Evolutionary conservation across 176 grass and related monocot species (phyloP), one percentile per base, ranked within the genome.

Genomic region (Saccharum officinarum): DNA sequence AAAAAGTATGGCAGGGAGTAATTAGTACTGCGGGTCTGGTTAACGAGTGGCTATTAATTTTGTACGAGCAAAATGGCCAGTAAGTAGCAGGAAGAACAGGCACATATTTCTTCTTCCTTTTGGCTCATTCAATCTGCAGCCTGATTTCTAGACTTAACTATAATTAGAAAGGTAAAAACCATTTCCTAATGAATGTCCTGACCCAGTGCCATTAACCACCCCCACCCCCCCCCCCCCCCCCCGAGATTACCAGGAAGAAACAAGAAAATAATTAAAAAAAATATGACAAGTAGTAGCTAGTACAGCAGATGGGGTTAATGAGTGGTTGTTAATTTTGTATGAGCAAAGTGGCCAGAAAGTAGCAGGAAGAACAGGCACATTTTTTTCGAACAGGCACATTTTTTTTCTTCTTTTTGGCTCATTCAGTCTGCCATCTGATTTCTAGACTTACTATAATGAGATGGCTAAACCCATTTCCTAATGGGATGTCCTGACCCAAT

Each of bases 11-110:
- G 39, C 10, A 71, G 64, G 25, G 57, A 42, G 23, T 61, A 61
- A 25, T 61, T 61, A 30, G 42, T 47, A 69, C 22, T 57, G n/a
- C 36, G 49, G 67, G 39, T 50, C 39, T 72, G 55, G 54, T 82
- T 75, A 28, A 78, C 54, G 52, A 49, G n/a, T 25, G 6, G 9
- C 28, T 23, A 11, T 34, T 22, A 36, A 80, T 36, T 67, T 49
- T 3, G 36, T 10, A 37, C 47, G 6, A 82, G 10, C 61, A 37
- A 59, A 82, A 87, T 23, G 30, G 22, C 14, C 15, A 37, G 30
- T 82, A 38, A 49, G 16, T 40, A 83, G 57, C 22, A 71, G 7
- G 66, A 78, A 16, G 50, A 87, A 87, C 2, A 4, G 10, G 25
- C 37, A 28, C 8, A 13, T 80, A 38, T 69, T 41, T 18, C 41